Percentiles rank a stretch among this genome's conserved stretches.
Evolutionary conservation across 2,329 filamentous ascomycete genomes (phyloP).

Genomic region (Fusarium pininemorale): DNA sequence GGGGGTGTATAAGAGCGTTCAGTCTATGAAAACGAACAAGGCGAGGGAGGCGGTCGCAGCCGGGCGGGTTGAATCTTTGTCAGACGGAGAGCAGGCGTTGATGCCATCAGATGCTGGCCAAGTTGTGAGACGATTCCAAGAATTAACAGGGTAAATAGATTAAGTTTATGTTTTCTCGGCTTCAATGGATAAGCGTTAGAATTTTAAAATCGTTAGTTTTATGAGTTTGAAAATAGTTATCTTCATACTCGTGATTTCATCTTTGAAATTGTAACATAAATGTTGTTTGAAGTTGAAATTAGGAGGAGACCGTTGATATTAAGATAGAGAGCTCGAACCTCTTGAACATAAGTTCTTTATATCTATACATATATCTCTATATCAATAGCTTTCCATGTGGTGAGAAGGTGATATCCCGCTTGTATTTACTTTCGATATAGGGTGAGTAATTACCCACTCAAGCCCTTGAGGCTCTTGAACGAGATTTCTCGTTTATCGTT

Average conservation of each 20-base stretch:
- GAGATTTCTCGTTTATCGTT: not conserved
- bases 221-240: fast-evolving
- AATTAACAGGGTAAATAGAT: not conserved
- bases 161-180: too few relatives aligned
- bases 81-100: fast-evolving
- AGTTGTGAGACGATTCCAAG: not conserved
- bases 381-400: too few relatives aligned
- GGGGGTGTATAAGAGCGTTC: not conserved
- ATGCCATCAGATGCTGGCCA: fast-evolving
- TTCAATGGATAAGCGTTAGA: too few relatives aligned
- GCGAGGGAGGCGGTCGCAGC: not conserved
- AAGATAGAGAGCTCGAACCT: too few relatives aligned
- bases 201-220: too few relatives aligned
- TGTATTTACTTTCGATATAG: too few relatives aligned
- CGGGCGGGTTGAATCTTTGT: not conserved
- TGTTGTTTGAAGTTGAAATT: too few relatives aligned
- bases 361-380: too few relatives aligned
- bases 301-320: fast-evolving
- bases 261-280: too few relatives aligned
- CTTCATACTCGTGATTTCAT: fast-evolving
- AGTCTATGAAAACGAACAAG: not conserved
- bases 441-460: fast-evolving
- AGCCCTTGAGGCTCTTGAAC: not conserved
- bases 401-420: too few relatives aligned
- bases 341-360: too few relatives aligned